Conservation (phyloP, 805 yeast species). For the Candida methanosorbosa region DNA sequence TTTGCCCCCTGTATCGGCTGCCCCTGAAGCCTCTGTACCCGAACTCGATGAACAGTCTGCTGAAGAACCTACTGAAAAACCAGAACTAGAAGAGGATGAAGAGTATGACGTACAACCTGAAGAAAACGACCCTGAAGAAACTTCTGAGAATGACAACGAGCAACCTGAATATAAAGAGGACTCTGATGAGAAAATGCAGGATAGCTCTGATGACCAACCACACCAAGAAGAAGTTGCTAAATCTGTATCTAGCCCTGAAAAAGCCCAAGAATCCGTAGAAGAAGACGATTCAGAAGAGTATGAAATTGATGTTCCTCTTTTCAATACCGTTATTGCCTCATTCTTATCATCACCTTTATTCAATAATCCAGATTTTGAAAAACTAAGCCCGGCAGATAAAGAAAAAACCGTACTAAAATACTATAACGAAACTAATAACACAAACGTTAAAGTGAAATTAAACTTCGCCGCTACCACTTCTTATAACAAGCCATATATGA, state of each 20-base stretch:
- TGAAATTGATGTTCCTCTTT: constrained; percentile 27
- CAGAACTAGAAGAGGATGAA: constrained; percentile 5
- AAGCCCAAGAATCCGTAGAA: neutral
- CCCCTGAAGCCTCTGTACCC: neutral
- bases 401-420: constrained; percentile 24
- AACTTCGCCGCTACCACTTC: constrained; percentile 25
- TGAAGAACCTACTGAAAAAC: neutral
- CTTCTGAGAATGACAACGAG: too few relatives aligned
- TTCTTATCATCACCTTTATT: constrained; percentile 21
- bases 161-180: too few relatives aligned
- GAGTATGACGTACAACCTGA: constrained; percentile 10
- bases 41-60: neutral
- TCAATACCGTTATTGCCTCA: constrained; percentile 23
- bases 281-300: constrained; percentile 5
- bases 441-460: constrained; percentile 14
- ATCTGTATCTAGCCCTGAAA: constrained; percentile 3
- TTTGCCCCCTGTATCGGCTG: neutral
- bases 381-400: constrained; percentile 25
- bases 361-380: constrained; percentile 26
- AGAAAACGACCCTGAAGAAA: constrained; percentile 2
- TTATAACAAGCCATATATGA: constrained; percentile 31
- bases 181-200: constrained; percentile 1
- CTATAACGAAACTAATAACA: constrained; percentile 20
- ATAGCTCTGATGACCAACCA: neutral
- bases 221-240: constrained; percentile 9